Conservation (phyloP, 2,329 filamentous ascomycete species). For the Pyricularia grisea region DNA sequence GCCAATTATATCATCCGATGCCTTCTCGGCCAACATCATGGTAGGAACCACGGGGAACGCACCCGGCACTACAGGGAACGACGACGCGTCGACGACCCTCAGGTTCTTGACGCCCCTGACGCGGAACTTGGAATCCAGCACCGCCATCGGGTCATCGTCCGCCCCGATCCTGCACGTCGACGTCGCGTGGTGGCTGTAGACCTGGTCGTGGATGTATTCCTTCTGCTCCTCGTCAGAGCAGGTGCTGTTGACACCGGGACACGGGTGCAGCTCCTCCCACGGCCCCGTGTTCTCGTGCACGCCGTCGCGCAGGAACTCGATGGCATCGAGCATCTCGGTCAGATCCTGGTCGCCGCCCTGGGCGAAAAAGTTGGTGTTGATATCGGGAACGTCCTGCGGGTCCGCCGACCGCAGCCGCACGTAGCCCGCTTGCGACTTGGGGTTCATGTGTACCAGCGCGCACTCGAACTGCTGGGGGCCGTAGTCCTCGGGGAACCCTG, state of each 20-base stretch:
- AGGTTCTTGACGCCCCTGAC: slow-evolving; percentile 41
- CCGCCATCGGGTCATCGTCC: slow-evolving; percentile 38
- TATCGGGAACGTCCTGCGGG: slow-evolving; percentile 48
- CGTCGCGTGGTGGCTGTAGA: slow-evolving; percentile 45
- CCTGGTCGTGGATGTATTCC: slow-evolving; percentile 21
- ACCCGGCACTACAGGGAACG: slow-evolving; percentile 37
- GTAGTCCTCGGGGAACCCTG: slow-evolving; percentile 18
- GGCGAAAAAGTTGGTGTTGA: slow-evolving; percentile 50
- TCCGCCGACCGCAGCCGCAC: slow-evolving; percentile 46
- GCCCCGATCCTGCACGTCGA: slow-evolving; percentile 42
- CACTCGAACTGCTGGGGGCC: slow-evolving; percentile 23
- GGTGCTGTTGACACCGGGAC: slow-evolving; percentile 8
- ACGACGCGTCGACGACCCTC: slow-evolving; percentile 46
- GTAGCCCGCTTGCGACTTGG: slow-evolving; percentile 45
- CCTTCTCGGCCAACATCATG: slow-evolving; percentile 44
- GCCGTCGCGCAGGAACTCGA: slow-evolving; percentile 10
- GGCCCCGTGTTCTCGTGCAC: slow-evolving; percentile 10
- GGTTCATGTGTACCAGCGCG: slow-evolving; percentile 46
- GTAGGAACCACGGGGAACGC: slow-evolving; percentile 35
- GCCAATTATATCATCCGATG: slow-evolving; percentile 39
- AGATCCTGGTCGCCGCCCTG: slow-evolving; percentile 13
- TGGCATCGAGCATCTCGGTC: slow-evolving; percentile 11
- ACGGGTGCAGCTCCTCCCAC: slow-evolving; percentile 11
- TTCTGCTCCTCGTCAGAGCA: slow-evolving; percentile 7
- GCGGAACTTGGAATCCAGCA: slow-evolving; percentile 41